Evolutionary conservation across 176 grass and related monocot species (phyloP).

Genomic region (Zoysia japonica): DNA sequence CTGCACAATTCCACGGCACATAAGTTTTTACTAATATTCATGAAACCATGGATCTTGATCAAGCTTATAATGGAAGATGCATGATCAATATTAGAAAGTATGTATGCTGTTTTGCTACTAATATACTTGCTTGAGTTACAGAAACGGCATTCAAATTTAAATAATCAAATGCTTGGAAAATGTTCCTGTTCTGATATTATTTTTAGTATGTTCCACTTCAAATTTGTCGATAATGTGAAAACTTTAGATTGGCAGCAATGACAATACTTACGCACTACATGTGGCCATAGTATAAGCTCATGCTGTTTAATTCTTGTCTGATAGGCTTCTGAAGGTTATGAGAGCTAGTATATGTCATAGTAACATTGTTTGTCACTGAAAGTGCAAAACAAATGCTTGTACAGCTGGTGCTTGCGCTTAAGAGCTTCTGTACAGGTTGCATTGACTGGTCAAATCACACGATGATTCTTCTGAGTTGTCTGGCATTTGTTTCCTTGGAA

Average conservation of each 20-base stretch:
- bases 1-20: background rate
- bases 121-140: background rate
- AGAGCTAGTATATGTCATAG: background rate
- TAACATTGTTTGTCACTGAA: slow-evolving; percentile 23
- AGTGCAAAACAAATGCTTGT: slow-evolving; percentile 11
- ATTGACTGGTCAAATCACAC: slow-evolving; percentile 55
- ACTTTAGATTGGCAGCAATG: background rate
- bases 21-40: slow-evolving; percentile 21
- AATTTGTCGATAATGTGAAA: background rate
- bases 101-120: background rate
- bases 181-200: slow-evolving; percentile 8
- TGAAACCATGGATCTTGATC: slow-evolving; percentile 33
- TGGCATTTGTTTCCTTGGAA: slow-evolving; percentile 34
- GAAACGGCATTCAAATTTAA: background rate
- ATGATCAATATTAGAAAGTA: slow-evolving; percentile 26
- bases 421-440: slow-evolving; percentile 24
- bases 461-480: slow-evolving; percentile 41
- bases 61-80: background rate
- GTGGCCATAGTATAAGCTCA: slow-evolving; percentile 7
- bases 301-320: slow-evolving; percentile 28
- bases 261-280: background rate
- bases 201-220: slow-evolving; percentile 10
- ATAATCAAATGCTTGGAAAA: background rate
- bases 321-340: slow-evolving; percentile 24
- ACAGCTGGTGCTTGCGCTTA: slow-evolving; percentile 41